Percentiles rank a stretch among this genome's conserved stretches.
These are phyloP conservation scores for Astrothelium macrocarpum DNA, from an alignment of 495 filamentous ascomycete species.

Conservation along the genomic window DNA sequence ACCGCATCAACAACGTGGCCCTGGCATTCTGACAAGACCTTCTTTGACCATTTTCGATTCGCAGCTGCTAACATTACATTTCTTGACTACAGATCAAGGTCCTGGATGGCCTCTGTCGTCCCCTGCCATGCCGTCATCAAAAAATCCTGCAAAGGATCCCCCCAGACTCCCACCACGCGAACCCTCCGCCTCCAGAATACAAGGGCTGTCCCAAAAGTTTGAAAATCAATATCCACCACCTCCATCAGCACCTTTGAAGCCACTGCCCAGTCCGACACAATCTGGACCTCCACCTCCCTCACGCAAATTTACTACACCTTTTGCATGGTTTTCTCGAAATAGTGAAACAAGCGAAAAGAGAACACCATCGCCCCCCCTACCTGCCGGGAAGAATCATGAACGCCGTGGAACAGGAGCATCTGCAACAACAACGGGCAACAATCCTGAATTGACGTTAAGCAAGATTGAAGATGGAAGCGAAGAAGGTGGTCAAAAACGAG, in stretches of 20 bases:
- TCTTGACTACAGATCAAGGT: neutral
- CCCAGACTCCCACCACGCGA: neutral
- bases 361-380: constrained; percentile 39
- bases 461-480: constrained; percentile 59
- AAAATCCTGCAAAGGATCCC: constrained; percentile 3
- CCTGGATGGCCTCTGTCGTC: neutral
- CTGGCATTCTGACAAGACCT: too few species aligned
- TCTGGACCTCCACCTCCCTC: neutral
- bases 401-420: constrained; percentile 70
- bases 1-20: neutral
- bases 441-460: constrained; percentile 56
- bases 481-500: constrained; percentile 39
- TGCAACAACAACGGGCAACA: constrained; percentile 62
- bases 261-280: neutral
- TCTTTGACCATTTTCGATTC: neutral
- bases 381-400: constrained; percentile 32
- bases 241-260: neutral
- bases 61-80: neutral
- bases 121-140: neutral
- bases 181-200: neutral
- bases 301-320: neutral
- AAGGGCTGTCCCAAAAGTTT: neutral
- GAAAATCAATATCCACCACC: neutral
- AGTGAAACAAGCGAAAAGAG: constrained; percentile 43
- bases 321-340: constrained; percentile 75